These are phyloP conservation scores for Ogataea philodendri DNA, from an alignment of 805 yeast genomes.

Conservation along the genomic window DNA sequence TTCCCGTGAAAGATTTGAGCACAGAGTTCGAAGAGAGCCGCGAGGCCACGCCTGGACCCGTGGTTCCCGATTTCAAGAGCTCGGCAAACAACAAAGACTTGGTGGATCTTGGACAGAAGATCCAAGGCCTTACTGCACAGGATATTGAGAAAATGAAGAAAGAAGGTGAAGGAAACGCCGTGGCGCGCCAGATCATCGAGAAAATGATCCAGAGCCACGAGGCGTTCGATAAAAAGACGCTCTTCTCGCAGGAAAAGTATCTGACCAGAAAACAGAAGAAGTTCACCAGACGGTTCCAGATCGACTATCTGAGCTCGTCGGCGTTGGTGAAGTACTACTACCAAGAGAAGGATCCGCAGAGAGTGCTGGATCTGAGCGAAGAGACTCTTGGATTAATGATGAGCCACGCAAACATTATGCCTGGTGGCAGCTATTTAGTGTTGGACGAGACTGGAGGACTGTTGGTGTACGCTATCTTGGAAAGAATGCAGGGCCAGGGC, in stretches of 20 bases:
- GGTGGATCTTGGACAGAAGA: slow-evolving; percentile 62
- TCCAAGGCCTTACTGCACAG: slow-evolving; percentile 71
- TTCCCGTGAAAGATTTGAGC: slow-evolving; percentile 44
- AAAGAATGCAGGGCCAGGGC: slow-evolving; percentile 82
- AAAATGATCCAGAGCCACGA: slow-evolving; percentile 80
- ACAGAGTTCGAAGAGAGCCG: slow-evolving; percentile 27
- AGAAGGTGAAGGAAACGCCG: slow-evolving; percentile 56
- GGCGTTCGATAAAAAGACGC: slow-evolving; percentile 84
- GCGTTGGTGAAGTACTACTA: slow-evolving; percentile 66
- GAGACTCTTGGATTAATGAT: slow-evolving; percentile 79
- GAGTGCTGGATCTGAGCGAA: slow-evolving; percentile 76
- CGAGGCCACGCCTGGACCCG: slow-evolving; percentile 25
- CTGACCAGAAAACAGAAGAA: slow-evolving; percentile 88
- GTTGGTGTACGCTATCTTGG: slow-evolving; percentile 80
- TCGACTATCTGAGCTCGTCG: slow-evolving; percentile 70
- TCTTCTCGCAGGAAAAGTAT: slow-evolving; percentile 88
- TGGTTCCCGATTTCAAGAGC: slow-evolving; percentile 34
- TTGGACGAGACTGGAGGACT: slow-evolving; percentile 95
- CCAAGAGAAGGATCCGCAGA: slow-evolving; percentile 69
- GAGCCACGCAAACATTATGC: slow-evolving; percentile 76
- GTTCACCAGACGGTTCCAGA: slow-evolving; percentile 80
- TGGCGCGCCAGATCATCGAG: slow-evolving; percentile 77
- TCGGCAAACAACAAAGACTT: slow-evolving; percentile 66
- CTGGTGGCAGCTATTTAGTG: slow-evolving; percentile 86
- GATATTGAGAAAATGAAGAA: slow-evolving; percentile 83